Evolutionary conservation across 2,329 filamentous ascomycete species (phyloP), one percentile per base, ranked within the genome.

Genomic region (Penicillium brasilianum): DNA sequence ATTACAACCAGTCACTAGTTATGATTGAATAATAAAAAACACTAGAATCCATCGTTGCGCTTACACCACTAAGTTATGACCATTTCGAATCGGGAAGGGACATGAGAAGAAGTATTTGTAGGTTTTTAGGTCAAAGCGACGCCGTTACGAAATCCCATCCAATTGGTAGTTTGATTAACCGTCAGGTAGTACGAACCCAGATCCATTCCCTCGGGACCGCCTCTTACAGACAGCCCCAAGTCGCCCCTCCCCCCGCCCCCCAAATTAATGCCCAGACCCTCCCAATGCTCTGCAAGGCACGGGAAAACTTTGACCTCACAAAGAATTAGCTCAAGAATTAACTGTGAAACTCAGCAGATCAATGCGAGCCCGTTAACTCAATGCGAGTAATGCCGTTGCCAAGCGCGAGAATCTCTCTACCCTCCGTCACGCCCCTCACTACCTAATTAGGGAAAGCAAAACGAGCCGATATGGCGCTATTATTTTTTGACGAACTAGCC

Each of bases 191-290:
- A 28, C 13, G 20, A n/a, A 22, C 44, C 55, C 55, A 25, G 36
- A 50, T 30, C 55, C 46, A 18, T n/a, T 41, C n/a, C 25, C 25
- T 37, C 55, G 55, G 55, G 46, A 51, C 9, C 46, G 55, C 55
- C 55, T 43, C 36, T 7, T 34, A 20, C 25, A 18, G n/a, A 28
- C 11, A 16, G n/a, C 22, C 22, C 43, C 54, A 28, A 28, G n/a
- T 46, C 22, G 25, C 41, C 41, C n/a, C n/a, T n/a, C n/a, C n/a
- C n/a, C n/a, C n/a, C n/a, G n/a, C n/a, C n/a, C n/a, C 20, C 37
- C 16, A 9, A 44, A 44, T 25, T 3, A 6, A 7, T 13, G 44
- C 28, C 46, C 30, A 20, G 46, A 9, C 46, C 28, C 11, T 4
- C 13, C 25, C 46, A 32, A 20, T 13, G 9, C 28, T 50, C 46